Evolutionary conservation across 805 yeast species (phyloP).

Genomic region (Myxozyma sirexii): DNA sequence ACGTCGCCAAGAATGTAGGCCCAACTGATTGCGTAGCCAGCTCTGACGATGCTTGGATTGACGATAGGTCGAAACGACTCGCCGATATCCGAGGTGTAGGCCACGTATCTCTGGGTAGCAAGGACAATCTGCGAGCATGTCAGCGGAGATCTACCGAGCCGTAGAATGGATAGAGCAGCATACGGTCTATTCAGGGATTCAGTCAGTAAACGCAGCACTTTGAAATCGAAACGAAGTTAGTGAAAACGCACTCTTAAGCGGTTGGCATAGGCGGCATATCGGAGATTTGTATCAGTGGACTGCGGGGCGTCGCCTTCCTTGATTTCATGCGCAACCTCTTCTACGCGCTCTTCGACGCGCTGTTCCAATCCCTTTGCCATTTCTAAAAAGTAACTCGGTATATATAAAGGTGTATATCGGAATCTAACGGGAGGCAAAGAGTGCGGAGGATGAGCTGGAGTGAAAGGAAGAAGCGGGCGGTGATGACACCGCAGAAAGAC

Average conservation of each 20-base stretch:
- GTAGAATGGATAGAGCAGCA: too few species aligned
- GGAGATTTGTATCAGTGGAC: constrained; percentile 53
- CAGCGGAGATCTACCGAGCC: too few species aligned
- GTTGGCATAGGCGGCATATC: constrained; percentile 84
- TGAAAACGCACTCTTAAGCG: constrained; percentile 52
- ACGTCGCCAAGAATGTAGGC: constrained; percentile 75
- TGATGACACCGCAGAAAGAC: too few species aligned
- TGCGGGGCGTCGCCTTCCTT: constrained; percentile 42
- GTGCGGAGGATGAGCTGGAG: too few species aligned
- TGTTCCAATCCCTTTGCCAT: constrained; percentile 23
- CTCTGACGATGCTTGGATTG: constrained; percentile 62
- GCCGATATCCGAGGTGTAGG: constrained; percentile 84
- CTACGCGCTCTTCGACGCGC: constrained; percentile 24
- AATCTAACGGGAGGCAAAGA: too few species aligned
- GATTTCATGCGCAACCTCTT: constrained; percentile 30
- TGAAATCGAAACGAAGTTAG: not conserved
- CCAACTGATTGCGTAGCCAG: constrained; percentile 79
- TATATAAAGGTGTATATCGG: too few species aligned
- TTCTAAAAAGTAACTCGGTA: too few species aligned
- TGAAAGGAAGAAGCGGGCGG: too few species aligned
- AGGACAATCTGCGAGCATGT: constrained; percentile 49
- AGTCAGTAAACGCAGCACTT: not conserved
- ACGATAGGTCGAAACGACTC: constrained; percentile 85
- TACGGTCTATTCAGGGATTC: constrained; percentile 14
- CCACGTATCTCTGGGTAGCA: constrained; percentile 80